Percentiles rank a stretch among this genome's conserved stretches.
These are phyloP conservation scores for Grosmannia penicillata DNA, from an alignment of 2,329 filamentous ascomycete species.

Conservation along the genomic window DNA sequence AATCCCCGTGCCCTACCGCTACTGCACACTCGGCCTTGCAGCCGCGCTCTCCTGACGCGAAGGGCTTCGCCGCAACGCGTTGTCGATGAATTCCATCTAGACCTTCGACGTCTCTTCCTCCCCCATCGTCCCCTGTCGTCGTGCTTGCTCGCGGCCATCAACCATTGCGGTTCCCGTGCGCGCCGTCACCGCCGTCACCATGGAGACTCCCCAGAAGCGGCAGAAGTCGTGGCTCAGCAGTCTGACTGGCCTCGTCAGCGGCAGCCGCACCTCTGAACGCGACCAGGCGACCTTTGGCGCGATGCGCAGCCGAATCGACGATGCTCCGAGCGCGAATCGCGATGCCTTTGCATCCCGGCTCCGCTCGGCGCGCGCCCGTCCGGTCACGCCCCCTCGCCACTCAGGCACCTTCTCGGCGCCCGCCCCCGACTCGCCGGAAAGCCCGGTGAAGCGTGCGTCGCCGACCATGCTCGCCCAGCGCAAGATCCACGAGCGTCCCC, in stretches of 20 bases:
- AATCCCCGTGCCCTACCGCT: too few relatives aligned
- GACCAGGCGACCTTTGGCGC: background rate
- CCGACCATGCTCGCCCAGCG: slow-evolving; percentile 18
- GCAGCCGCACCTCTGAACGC: background rate
- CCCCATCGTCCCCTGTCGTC: background rate
- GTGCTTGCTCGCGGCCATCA: background rate
- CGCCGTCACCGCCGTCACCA: background rate
- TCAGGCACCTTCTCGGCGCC: slow-evolving; percentile 11
- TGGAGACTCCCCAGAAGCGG: slow-evolving; percentile 7
- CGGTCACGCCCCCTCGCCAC: slow-evolving; percentile 6
- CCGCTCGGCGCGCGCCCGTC: background rate
- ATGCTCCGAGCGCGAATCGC: background rate
- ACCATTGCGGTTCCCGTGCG: too few relatives aligned
- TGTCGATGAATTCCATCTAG: slow-evolving; percentile 1
- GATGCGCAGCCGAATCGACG: background rate
- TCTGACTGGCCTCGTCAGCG: slow-evolving; percentile 7
- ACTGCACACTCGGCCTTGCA: too few relatives aligned
- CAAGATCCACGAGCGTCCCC: slow-evolving; percentile 19
- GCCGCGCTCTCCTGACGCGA: background rate
- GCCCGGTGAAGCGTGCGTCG: slow-evolving; percentile 19
- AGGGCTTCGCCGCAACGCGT: background rate
- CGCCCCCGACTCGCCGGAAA: slow-evolving; percentile 14
- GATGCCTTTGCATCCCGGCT: background rate
- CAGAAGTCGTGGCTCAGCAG: slow-evolving; percentile 8
- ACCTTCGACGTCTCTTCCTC: background rate